Conservation (phyloP, 164 flowering plant genomes). For the Protea cynaroides region DNA sequence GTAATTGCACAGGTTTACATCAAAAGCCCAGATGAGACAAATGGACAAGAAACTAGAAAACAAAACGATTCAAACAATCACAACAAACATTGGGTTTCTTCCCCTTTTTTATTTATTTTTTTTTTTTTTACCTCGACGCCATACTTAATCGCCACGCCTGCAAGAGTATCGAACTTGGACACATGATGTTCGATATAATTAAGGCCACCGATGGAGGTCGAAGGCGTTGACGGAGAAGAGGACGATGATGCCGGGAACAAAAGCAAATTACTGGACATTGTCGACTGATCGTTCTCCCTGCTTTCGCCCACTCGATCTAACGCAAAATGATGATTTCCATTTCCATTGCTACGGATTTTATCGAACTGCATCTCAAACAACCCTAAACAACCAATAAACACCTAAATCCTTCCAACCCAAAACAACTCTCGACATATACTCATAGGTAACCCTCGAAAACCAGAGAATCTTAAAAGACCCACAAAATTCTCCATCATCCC, state of each 20-base stretch:
- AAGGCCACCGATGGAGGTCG: background rate
- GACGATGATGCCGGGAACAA: constrained; percentile 5
- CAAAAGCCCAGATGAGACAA: too few species aligned
- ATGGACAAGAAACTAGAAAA: too few species aligned
- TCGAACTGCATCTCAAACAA: constrained; percentile 17
- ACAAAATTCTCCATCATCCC: background rate
- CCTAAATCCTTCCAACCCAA: constrained; percentile 5
- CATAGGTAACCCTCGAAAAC: constrained; percentile 5
- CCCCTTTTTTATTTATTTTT: too few species aligned
- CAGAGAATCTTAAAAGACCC: background rate
- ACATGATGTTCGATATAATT: constrained; percentile 61
- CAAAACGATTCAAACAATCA: too few species aligned
- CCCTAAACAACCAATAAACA: background rate
- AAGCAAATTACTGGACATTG: constrained; percentile 9
- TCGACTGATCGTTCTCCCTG: background rate
- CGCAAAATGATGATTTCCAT: constrained; percentile 9
- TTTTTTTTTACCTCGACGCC: constrained; percentile 76
- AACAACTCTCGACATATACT: background rate
- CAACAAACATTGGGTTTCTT: background rate
- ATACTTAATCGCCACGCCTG: constrained; percentile 89
- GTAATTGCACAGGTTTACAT: too few species aligned
- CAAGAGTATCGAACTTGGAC: constrained; percentile 84
- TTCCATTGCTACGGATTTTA: constrained; percentile 1
- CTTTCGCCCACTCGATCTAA: constrained; percentile 3
- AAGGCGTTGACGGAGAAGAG: background rate